Evolutionary conservation across 352 stramenopile genomes (phyloP).

Genomic region (Phytophthora idaei): DNA sequence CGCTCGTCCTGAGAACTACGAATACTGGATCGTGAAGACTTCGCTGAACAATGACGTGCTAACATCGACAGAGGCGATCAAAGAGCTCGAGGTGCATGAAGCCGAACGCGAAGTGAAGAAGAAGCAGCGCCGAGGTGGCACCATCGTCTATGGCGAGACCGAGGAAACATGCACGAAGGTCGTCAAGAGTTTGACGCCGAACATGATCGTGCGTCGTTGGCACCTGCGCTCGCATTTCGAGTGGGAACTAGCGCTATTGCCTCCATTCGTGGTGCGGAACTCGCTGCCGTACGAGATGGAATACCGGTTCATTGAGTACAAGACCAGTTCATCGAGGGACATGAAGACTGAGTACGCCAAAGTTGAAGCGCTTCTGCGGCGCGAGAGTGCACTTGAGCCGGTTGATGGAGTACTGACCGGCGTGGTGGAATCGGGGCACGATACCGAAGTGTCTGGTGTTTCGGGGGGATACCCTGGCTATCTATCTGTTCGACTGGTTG

Average conservation of each 20-base stretch:
- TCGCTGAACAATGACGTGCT: slow-evolving; percentile 81
- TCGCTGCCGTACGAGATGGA: slow-evolving; percentile 86
- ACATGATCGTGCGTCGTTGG: slow-evolving; percentile 79
- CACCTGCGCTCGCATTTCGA: slow-evolving; percentile 78
- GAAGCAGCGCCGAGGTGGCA: slow-evolving; percentile 59
- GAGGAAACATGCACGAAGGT: slow-evolving; percentile 79
- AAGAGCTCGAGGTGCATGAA: slow-evolving; percentile 65
- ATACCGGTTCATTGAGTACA: slow-evolving; percentile 88
- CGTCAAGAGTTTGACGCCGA: slow-evolving; percentile 73
- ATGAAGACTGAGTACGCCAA: slow-evolving; percentile 60
- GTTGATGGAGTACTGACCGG: slow-evolving; percentile 53
- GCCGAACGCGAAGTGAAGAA: slow-evolving; percentile 50
- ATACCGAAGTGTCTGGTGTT: slow-evolving; percentile 78
- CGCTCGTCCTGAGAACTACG: slow-evolving; percentile 61
- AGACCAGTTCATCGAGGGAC: slow-evolving; percentile 53
- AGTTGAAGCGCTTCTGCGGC: slow-evolving; percentile 62
- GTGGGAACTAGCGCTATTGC: slow-evolving; percentile 78
- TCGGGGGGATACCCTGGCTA: slow-evolving; percentile 76
- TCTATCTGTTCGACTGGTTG: slow-evolving; percentile 66
- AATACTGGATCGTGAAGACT: slow-evolving; percentile 81
- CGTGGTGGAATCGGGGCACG: slow-evolving; percentile 67
- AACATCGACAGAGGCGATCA: slow-evolving; percentile 57
- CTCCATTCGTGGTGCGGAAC: slow-evolving; percentile 88
- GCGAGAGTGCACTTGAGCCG: slow-evolving; percentile 33
- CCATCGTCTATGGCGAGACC: slow-evolving; percentile 79